Evolutionary conservation across 208 protist genomes (phyloP), one percentile per base, ranked within the genome.

Genomic region (Balamuthia mandrillaris): DNA sequence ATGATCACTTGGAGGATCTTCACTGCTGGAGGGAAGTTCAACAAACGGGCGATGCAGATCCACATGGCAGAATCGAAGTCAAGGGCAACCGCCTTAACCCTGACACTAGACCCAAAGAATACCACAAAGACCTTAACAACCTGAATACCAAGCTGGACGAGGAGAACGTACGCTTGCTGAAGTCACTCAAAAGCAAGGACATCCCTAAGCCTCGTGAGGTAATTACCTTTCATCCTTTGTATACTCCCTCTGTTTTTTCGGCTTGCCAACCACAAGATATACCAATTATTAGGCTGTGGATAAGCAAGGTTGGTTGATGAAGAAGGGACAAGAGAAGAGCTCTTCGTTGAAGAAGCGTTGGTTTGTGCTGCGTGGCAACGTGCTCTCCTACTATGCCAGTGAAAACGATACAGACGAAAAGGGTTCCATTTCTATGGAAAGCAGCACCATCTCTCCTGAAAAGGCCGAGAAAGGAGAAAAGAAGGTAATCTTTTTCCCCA

Each of bases 1-100:
- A 72, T n/a, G 63, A 72, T 33, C 63, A 72, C 63, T 29, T 72
- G 63, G 63, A 72, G 39, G 63, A 72, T 41, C 63, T 72, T 24
- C 29, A 72, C 39, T 72, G 63, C 63, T 72, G 63, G 63, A 16
- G 63, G 24, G 63, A 72, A 29, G 63, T 72, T 12, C 63, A 72
- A 29, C 27, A 33, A 21, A 41, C 42, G 16, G 63, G 63, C 39
- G 63, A 72, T n/a, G n/a, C 63, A 41, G 63, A 72, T 29, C 63
- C 63, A 12, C 42, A 33, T 12, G 49, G 10, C 39, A 42, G 63
- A 4, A 72, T 72, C 12, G 63, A 72, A 21, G 49, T 72, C 37
- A 72, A 72, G 63, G n/a, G 39, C 18, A 72, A n/a, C n/a, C n/a
- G n/a, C n/a, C n/a, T n/a, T n/a, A n/a, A n/a, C n/a, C n/a, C n/a